These are phyloP conservation scores for Penicillium coffeae DNA, from an alignment of 495 filamentous ascomycete species.

Conservation along the genomic window DNA sequence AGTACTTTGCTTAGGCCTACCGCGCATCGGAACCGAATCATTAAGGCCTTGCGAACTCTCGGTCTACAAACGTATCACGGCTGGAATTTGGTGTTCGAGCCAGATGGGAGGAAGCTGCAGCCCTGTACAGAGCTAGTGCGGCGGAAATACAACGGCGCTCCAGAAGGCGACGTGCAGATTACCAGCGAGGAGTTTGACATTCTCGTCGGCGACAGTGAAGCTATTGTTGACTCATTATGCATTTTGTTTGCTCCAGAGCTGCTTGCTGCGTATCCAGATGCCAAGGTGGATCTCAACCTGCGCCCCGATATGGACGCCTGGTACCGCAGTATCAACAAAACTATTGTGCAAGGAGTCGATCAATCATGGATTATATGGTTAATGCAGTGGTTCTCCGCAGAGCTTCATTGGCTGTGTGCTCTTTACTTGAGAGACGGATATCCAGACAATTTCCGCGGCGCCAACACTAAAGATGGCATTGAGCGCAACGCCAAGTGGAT, in stretches of 20 bases:
- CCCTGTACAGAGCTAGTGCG: constrained; percentile 3
- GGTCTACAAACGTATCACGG: constrained; percentile 15
- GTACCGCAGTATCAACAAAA: constrained; percentile 21
- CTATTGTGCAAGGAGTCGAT: no score
- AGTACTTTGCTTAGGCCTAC: constrained; percentile 14
- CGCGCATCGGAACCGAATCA: constrained; percentile 16
- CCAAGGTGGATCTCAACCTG: constrained; percentile 52
- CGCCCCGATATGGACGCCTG: constrained; percentile 44
- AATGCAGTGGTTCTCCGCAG: constrained; percentile 11
- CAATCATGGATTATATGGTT: constrained; percentile 9
- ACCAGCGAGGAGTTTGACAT: constrained; percentile 3
- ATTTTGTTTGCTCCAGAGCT: constrained; percentile 51
- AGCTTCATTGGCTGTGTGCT: no score
- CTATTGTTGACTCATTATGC: neutral
- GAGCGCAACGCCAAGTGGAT: constrained; percentile 19
- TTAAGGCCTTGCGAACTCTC: constrained; percentile 6
- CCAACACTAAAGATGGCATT: no score
- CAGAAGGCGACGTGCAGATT: no score
- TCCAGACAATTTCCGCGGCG: no score
- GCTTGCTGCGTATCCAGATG: constrained; percentile 54
- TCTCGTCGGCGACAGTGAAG: constrained; percentile 4
- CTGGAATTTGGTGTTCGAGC: no score
- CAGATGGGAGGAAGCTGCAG: constrained; percentile 10
- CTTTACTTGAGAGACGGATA: no score
- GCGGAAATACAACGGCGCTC: constrained; percentile 3